These are phyloP conservation scores for Microglena sp. DNA, from an alignment of 139 green algal genomes.

Conservation along the genomic window DNA sequence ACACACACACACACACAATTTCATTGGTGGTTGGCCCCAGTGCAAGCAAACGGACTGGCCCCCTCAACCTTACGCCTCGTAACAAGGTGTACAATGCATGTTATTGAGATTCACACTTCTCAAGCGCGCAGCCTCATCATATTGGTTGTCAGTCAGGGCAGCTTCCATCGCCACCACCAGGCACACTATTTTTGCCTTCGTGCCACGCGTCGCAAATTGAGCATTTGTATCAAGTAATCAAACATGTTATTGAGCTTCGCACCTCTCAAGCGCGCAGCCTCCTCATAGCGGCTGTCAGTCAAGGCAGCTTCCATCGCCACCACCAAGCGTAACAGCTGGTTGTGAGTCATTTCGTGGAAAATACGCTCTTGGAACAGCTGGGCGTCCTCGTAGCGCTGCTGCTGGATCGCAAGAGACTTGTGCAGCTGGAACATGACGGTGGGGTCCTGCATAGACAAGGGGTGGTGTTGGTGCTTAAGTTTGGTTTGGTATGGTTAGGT, in stretches of 20 bases:
- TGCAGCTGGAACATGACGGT: conserved; percentile 37
- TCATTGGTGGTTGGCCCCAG: too few species aligned
- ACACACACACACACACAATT: too few species aligned
- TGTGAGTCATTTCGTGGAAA: conserved; percentile 15
- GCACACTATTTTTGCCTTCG: too few species aligned
- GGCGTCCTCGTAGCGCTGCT: conserved; percentile 73
- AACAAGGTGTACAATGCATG: too few species aligned
- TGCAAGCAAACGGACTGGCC: too few species aligned
- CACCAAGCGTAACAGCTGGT: conserved; percentile 28
- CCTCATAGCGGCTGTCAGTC: conserved; percentile 38
- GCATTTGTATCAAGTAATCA: too few species aligned
- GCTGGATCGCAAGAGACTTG: conserved; percentile 65
- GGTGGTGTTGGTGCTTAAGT: background rate
- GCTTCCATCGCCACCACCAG: conserved; percentile 50
- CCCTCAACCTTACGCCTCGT: too few species aligned
- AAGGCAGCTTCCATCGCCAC: conserved; percentile 48
- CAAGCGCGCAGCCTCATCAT: conserved; percentile 27
- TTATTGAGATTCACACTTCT: too few species aligned
- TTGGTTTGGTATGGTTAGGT: background rate
- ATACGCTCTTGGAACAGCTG: conserved; percentile 27
- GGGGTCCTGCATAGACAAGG: conserved; percentile 12
- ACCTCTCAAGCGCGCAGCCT: conserved; percentile 17
- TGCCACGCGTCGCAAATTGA: too few species aligned
- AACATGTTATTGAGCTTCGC: too few species aligned
- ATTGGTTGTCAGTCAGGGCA: conserved; percentile 35